These are phyloP conservation scores for Beauveria caledonica DNA, from an alignment of 2,329 filamentous ascomycete genomes.

Conservation along the genomic window DNA sequence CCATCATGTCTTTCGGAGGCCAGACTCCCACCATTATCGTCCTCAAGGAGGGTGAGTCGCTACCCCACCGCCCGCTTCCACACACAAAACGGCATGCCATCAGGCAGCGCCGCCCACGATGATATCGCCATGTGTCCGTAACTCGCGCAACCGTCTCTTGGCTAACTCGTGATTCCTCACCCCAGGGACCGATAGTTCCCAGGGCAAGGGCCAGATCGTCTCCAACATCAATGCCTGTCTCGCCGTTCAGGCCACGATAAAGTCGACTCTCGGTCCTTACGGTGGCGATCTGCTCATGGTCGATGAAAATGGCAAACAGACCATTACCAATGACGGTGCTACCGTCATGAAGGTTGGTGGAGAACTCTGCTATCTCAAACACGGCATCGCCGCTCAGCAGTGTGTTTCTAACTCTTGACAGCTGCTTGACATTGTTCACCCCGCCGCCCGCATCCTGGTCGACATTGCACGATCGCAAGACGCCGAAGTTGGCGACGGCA, in stretches of 20 bases:
- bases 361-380: background rate
- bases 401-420: slow-evolving; percentile 26
- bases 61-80: slow-evolving; percentile 27
- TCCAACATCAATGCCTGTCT: slow-evolving; percentile 98
- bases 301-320: slow-evolving; percentile 90
- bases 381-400: background rate
- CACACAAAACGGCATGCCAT: slow-evolving; percentile 10
- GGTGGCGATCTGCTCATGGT: slow-evolving; percentile 94
- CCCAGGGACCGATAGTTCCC: slow-evolving; percentile 89
- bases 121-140: background rate
- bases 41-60: slow-evolving; percentile 80
- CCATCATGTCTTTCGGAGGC: slow-evolving; percentile 86
- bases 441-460: slow-evolving; percentile 91
- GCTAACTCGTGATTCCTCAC: slow-evolving; percentile 15
- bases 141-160: background rate
- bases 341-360: slow-evolving; percentile 89
- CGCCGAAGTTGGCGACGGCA: slow-evolving; percentile 96
- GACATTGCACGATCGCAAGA: slow-evolving; percentile 99
- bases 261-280: slow-evolving; percentile 91
- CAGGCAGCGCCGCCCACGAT: background rate
- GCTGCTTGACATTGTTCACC: slow-evolving; percentile 97
- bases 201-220: slow-evolving; percentile 92
- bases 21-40: slow-evolving; percentile 98
- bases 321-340: slow-evolving; percentile 97
- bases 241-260: slow-evolving; percentile 91